These are phyloP conservation scores for Catenaria anguillulae DNA, from an alignment of 371 early-diverging fungal genomes.

Conservation along the genomic window DNA sequence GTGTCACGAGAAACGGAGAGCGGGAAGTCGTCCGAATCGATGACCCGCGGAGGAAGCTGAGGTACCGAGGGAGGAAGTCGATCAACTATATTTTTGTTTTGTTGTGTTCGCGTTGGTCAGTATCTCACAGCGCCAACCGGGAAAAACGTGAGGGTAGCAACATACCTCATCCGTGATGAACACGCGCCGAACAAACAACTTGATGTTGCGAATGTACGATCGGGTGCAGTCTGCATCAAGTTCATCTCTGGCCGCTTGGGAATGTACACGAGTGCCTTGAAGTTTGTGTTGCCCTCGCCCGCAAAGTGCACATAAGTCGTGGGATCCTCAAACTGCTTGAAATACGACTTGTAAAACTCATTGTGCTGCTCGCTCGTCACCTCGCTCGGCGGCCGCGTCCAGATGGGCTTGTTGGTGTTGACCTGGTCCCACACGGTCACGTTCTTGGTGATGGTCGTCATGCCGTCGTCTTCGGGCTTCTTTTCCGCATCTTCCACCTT, in stretches of 20 bases:
- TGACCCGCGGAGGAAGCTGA: slow-evolving; percentile 60
- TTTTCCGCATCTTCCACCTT: slow-evolving; percentile 16
- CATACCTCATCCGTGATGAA: slow-evolving; percentile 93
- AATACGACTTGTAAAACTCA: slow-evolving; percentile 66
- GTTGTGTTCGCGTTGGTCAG: background rate
- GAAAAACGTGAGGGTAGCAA: slow-evolving; percentile 20
- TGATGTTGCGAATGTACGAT: slow-evolving; percentile 48
- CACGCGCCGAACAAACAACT: slow-evolving; percentile 83
- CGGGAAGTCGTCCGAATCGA: slow-evolving; percentile 87
- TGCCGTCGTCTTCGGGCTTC: slow-evolving; percentile 35
- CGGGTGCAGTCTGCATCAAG: slow-evolving; percentile 41
- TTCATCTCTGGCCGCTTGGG: slow-evolving; percentile 52
- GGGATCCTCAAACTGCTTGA: slow-evolving; percentile 50
- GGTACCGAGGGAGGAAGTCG: slow-evolving; percentile 55
- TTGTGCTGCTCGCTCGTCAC: slow-evolving; percentile 63
- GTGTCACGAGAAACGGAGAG: slow-evolving; percentile 93
- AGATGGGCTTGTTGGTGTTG: slow-evolving; percentile 78
- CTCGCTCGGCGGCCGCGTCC: slow-evolving; percentile 69
- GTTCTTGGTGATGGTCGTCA: slow-evolving; percentile 35
- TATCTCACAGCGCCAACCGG: background rate
- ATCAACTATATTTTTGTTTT: too few species aligned
- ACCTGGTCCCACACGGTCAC: slow-evolving; percentile 47
- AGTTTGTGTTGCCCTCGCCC: slow-evolving; percentile 80
- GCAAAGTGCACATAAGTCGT: slow-evolving; percentile 57
- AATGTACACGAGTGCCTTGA: slow-evolving; percentile 69